Conservation (phyloP, 768 basidiomycete species). For the Solioccasus polychromus region DNA sequence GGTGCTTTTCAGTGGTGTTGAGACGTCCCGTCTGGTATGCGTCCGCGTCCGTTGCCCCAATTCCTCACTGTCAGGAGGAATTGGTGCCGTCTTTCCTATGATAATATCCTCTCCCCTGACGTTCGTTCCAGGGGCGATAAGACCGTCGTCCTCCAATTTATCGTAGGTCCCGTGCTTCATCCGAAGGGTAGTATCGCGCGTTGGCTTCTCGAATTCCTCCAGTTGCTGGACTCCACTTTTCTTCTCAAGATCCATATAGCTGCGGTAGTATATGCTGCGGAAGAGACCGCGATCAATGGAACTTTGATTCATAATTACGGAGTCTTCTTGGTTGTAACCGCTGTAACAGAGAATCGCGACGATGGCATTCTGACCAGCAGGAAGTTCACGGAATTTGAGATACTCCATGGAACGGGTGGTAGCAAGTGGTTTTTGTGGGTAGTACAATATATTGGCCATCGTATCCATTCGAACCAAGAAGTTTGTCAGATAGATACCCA, state of each 20-base stretch:
- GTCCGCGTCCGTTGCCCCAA: conserved; percentile 92
- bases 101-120: conserved; percentile 98
- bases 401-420: conserved; percentile 99
- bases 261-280: conserved; percentile 97
- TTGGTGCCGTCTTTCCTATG: conserved; percentile 97
- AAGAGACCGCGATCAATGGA: conserved; percentile 98
- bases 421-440: conserved; percentile 97
- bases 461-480: conserved; percentile 99
- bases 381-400: conserved; percentile 96
- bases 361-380: conserved; percentile 98
- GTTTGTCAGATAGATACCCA: conserved; percentile 98
- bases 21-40: conserved; percentile 93
- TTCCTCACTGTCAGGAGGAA: conserved; percentile 95
- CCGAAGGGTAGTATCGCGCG: conserved; percentile 85
- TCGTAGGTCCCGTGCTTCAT: conserved; percentile 99
- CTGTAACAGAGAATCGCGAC: conserved; percentile 99
- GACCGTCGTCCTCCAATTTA: conserved; percentile 94
- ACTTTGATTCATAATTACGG: conserved; percentile 99
- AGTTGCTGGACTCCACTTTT: conserved; percentile 87
- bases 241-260: conserved; percentile 98
- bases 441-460: conserved; percentile 99
- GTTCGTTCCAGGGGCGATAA: conserved; percentile 93
- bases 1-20: conserved; percentile 95
- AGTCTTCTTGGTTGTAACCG: conserved; percentile 99
- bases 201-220: conserved; percentile 97